Base-by-base conservation (phyloP, 768 basidiomycete genomes). In the Boletus sp. region DNA sequence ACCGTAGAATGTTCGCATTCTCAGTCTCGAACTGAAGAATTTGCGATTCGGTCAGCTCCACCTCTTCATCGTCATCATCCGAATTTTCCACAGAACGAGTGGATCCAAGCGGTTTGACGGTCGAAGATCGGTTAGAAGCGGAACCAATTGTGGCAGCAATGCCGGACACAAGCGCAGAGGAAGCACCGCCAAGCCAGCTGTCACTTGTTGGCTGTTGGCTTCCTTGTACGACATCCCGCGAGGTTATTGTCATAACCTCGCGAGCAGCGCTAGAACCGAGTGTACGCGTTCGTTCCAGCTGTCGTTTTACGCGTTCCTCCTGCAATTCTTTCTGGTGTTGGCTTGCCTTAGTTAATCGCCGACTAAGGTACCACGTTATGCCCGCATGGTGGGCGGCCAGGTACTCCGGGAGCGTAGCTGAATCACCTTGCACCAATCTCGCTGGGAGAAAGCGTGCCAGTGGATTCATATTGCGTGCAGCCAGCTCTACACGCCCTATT, bases 21-120 rank as follows among this genome's bases (percentile, higher is more conserved):
- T 98, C 96, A 10, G 82, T 76, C 75, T 97, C 94, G 70, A 98
- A 98, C 69, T 93, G 92, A 67, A 92, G 84, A 53, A 97, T 91
- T 70, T 94, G 93, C 5, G 90, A 92, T 42, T 83, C 80, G 1
- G 89, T 83, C n/a, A 97, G 79, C 66, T 94, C 90, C 18, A 88
- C 75, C 59, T 92, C 89, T 55, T 92, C 88, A 39, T 88, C 86
- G 52, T 91, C 91, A 48, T 86, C 84, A 39, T 85, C 83, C 46
- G 77, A 77, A 33, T 72, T 73, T 32, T 75, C 75, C 33, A 69
- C 66, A 36, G 75, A 76, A 37, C 73, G 72, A 30, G 75, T 67
- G 18, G 66, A 53, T 62, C 65, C 55, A 63, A 60, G 40, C 65
- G 72, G 55, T 57, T 49, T 64, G 50, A 47, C 59, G 60, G 66